Conservation (phyloP, 371 early-diverging fungal genomes). For the Mucor sp. region DNA sequence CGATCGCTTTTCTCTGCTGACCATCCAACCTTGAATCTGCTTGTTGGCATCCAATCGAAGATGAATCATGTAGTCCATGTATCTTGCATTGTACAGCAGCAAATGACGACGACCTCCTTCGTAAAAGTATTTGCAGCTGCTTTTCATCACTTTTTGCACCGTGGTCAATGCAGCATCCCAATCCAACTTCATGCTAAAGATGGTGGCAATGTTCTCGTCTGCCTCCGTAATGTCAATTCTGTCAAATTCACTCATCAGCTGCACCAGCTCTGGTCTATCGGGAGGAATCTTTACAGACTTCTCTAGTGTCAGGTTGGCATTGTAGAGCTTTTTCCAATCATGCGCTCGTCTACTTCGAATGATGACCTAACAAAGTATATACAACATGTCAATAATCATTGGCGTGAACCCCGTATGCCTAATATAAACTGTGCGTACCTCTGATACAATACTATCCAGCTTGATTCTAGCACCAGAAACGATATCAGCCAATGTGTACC, state of each 20-base stretch:
- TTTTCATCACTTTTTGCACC: slow-evolving; percentile 20
- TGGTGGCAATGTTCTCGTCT: slow-evolving; percentile 27
- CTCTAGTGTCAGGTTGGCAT: slow-evolving; percentile 13
- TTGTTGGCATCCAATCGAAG: slow-evolving; percentile 16
- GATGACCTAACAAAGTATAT: slow-evolving; percentile 27
- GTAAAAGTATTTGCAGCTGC: slow-evolving; percentile 30
- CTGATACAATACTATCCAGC: slow-evolving; percentile 38
- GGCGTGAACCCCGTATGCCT: too few species aligned
- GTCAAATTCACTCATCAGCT: slow-evolving; percentile 36
- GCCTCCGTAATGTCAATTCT: slow-evolving; percentile 30
- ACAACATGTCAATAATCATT: too few species aligned
- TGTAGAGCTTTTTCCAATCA: slow-evolving; percentile 40
- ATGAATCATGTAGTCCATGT: slow-evolving; percentile 49
- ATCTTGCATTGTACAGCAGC: slow-evolving; percentile 38
- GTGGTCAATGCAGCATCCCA: slow-evolving; percentile 37
- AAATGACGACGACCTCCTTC: slow-evolving; percentile 33
- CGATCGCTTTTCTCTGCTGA: slow-evolving; percentile 33
- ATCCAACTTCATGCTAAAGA: slow-evolving; percentile 26
- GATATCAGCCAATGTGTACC: slow-evolving; percentile 33
- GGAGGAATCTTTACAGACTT: background rate
- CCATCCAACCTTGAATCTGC: slow-evolving; percentile 37
- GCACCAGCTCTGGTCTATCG: slow-evolving; percentile 20
- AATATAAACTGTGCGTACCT: too few species aligned
- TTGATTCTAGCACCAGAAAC: slow-evolving; percentile 30
- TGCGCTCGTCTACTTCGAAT: slow-evolving; percentile 29